Evolutionary conservation across 331 rosid genomes (phyloP).

Genomic region (Telfairia occidentalis): DNA sequence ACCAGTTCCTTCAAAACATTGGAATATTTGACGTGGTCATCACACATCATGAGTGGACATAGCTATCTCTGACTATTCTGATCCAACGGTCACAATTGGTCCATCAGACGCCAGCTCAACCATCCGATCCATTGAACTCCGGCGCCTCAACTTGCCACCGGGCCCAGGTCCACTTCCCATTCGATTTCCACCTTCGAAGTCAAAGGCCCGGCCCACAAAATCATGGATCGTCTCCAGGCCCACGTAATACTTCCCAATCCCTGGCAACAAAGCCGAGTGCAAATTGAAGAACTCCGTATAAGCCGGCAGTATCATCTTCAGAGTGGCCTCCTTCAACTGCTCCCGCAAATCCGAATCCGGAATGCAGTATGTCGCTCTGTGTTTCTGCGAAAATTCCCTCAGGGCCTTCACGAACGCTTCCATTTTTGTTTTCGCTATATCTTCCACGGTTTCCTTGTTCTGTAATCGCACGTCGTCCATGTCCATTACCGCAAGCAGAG

Average conservation of each 20-base stretch:
- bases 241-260: slow-evolving; percentile 26
- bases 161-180: slow-evolving; percentile 7
- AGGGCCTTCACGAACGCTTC: slow-evolving; percentile 49
- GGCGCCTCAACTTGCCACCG: slow-evolving; percentile 24
- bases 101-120: slow-evolving; percentile 21
- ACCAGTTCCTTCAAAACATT: not conserved
- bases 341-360: slow-evolving; percentile 61
- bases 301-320: slow-evolving; percentile 38
- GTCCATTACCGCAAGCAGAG: slow-evolving; percentile 38
- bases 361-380: slow-evolving; percentile 36
- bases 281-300: slow-evolving; percentile 46
- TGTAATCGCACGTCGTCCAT: slow-evolving; percentile 29
- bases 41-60: not conserved
- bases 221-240: slow-evolving; percentile 44
- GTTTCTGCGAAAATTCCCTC: slow-evolving; percentile 43
- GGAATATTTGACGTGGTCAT: not conserved
- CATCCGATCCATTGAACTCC: slow-evolving; percentile 31
- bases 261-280: slow-evolving; percentile 32
- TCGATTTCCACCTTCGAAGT: slow-evolving; percentile 16
- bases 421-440: slow-evolving; percentile 30
- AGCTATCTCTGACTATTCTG: not conserved
- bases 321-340: slow-evolving; percentile 54
- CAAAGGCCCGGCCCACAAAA: slow-evolving; percentile 37
- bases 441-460: slow-evolving; percentile 33
- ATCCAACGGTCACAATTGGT: not conserved